Base-by-base conservation (phyloP, 306 rosid genomes). In the Quercus wislizeni region DNA sequence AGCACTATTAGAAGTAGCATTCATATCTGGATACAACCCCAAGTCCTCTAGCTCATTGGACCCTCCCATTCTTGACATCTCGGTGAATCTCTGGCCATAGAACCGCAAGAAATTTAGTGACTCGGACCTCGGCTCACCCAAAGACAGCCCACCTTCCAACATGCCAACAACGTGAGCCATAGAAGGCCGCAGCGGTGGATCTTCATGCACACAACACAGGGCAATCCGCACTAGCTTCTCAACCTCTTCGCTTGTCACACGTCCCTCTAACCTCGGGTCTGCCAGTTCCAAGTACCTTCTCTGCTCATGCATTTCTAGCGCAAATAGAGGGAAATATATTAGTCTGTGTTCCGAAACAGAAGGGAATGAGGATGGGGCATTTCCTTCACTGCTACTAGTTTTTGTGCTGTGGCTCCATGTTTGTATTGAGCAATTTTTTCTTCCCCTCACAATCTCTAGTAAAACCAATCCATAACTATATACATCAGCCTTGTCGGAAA, bases 401-500 rank as follows among this genome's bases (percentile, higher is more conserved):
- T 89, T 90, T 78, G 80, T 43, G 77, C 90, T 88, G 33, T 70
- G 97, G 80, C 89, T 87, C 82, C 82, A 88, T 23, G 91, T 87
- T 55, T 87, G 86, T 3, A 67, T 38, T 10, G 82, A 82, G 71
- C 93, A 90, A 38, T 92, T 94, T 55, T 92, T 94, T 69, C 92
- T 90, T 76, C 99, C 99, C 70, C 95, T 91, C 0, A 91, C 86
- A 19, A 94, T 84, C 81, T 94, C 99, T 31, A 94, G 90, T 33
- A 94, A 81, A 28, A 94, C 97, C 97, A 94, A 92, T 78, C 99
- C 97, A 67, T 71, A 94, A 80, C 97, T 89, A 33, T 94, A 94
- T 6, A 94, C 99, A 69, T 94, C 99, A 11, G 91, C 88, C 75
- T 90, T 94, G 20, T 94, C 97, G 3, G 97, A 85, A 46, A 94